These are phyloP conservation scores for Boletus barrowsii DNA, from an alignment of 768 basidiomycete genomes.

Conservation along the genomic window DNA sequence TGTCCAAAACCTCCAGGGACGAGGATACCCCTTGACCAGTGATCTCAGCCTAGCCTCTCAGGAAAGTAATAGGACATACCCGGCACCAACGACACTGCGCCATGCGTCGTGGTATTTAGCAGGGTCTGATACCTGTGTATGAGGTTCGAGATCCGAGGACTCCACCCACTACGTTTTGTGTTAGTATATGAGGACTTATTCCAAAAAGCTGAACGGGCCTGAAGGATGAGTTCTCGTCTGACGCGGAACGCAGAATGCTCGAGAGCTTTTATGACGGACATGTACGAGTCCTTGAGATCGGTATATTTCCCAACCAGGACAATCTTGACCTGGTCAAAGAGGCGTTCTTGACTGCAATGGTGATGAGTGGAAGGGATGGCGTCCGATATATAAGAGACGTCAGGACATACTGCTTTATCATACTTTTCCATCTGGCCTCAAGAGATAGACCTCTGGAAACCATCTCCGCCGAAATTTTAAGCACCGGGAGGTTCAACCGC, in stretches of 20 bases:
- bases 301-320: slow-evolving; percentile 98
- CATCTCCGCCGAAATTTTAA: slow-evolving; percentile 56
- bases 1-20: slow-evolving; percentile 95
- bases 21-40: slow-evolving; percentile 73
- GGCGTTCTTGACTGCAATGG: slow-evolving; percentile 76
- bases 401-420: slow-evolving; percentile 70
- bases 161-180: slow-evolving; percentile 79
- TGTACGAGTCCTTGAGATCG: slow-evolving; percentile 94
- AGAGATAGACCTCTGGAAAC: slow-evolving; percentile 60
- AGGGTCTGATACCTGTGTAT: slow-evolving; percentile 74
- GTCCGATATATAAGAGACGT: not conserved
- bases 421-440: slow-evolving; percentile 73
- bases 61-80: slow-evolving; percentile 44
- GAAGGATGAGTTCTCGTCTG: slow-evolving; percentile 74
- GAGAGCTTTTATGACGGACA: slow-evolving; percentile 94
- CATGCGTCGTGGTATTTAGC: slow-evolving; percentile 95
- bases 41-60: slow-evolving; percentile 10
- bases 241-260: slow-evolving; percentile 97
- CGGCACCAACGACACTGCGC: slow-evolving; percentile 86
- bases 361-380: slow-evolving; percentile 1
- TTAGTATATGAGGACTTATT: slow-evolving; percentile 7
- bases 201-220: slow-evolving; percentile 46
- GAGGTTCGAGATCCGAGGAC: slow-evolving; percentile 84
- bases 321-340: slow-evolving; percentile 85
- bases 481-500: slow-evolving; percentile 66